These are phyloP conservation scores for Aureobasidium leucospermi DNA, from an alignment of 2,329 filamentous ascomycete genomes.

Conservation along the genomic window DNA sequence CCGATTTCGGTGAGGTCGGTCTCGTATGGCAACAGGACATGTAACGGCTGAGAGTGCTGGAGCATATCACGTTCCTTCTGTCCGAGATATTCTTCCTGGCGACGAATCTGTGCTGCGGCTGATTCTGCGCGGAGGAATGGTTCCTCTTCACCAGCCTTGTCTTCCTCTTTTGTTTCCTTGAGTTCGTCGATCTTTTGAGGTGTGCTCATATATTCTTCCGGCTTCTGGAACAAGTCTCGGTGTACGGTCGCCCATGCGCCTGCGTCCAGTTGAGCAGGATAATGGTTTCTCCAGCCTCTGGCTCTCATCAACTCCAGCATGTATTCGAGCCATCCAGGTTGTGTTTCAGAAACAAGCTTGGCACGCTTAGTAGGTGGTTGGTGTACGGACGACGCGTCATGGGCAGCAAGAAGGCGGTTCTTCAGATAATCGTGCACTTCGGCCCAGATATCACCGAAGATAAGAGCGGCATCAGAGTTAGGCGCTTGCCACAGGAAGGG, in stretches of 20 bases:
- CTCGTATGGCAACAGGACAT: slow-evolving; percentile 41
- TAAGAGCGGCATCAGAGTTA: slow-evolving; percentile 71
- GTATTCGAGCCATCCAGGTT: slow-evolving; percentile 73
- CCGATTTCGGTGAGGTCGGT: slow-evolving; percentile 41
- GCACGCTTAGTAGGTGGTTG: slow-evolving; percentile 21
- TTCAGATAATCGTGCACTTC: slow-evolving; percentile 77
- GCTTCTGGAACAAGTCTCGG: slow-evolving; percentile 62
- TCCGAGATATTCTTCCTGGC: slow-evolving; percentile 24
- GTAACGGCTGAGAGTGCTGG: slow-evolving; percentile 39
- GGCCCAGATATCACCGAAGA: slow-evolving; percentile 79
- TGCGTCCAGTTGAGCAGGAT: slow-evolving; percentile 54
- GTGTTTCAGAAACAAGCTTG: slow-evolving; percentile 59
- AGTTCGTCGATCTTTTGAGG: not conserved
- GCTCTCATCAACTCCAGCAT: slow-evolving; percentile 67
- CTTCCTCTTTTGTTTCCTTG: slow-evolving; percentile 1
- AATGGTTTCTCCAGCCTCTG: slow-evolving; percentile 71
- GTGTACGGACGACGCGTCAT: slow-evolving; percentile 19
- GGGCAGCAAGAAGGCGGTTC: slow-evolving; percentile 43
- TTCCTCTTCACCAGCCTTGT: slow-evolving; percentile 19
- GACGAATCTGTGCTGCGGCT: slow-evolving; percentile 20
- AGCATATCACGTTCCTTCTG: slow-evolving; percentile 42
- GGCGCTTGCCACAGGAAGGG: slow-evolving; percentile 82
- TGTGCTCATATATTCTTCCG: slow-evolving; percentile 53
- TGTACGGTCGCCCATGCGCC: slow-evolving; percentile 69
- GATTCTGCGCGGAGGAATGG: slow-evolving; percentile 30